Conservation (phyloP, 2,329 filamentous ascomycete genomes). For the Calcarisporium arbuscula region DNA sequence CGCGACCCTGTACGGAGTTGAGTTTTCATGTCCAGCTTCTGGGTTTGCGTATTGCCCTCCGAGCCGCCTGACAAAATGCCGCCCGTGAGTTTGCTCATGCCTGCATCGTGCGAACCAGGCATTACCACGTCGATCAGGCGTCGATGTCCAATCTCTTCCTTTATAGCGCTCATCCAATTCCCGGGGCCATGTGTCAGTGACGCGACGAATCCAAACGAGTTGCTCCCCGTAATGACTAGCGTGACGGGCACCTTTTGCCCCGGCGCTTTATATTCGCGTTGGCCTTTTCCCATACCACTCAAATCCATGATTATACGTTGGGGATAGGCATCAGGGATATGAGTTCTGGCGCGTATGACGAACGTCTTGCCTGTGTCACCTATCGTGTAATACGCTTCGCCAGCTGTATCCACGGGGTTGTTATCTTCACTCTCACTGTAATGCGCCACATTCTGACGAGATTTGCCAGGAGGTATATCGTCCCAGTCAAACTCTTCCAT, state of each 20-base stretch:
- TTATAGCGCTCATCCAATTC: conserved; percentile 26
- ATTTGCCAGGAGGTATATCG: conserved; percentile 24
- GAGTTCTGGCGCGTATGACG: conserved; percentile 21
- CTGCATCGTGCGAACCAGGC: conserved; percentile 42
- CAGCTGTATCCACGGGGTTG: conserved; percentile 19
- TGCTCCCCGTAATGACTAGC: conserved; percentile 28
- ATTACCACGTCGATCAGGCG: conserved; percentile 38
- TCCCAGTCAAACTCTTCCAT: conserved; percentile 25
- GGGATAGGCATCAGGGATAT: conserved; percentile 19
- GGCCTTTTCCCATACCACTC: conserved; percentile 24
- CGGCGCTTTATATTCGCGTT: conserved; percentile 26
- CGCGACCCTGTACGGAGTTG: conserved; percentile 39
- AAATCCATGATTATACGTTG: conserved; percentile 22
- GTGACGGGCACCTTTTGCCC: conserved; percentile 23
- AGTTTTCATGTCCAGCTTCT: conserved; percentile 36
- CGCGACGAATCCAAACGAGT: conserved; percentile 23
- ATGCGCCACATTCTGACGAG: conserved; percentile 21
- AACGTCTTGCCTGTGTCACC: conserved; percentile 23
- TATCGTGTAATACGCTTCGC: conserved; percentile 24
- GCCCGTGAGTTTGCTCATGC: conserved; percentile 36
- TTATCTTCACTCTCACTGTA: conserved; percentile 14
- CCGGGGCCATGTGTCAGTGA: conserved; percentile 20
- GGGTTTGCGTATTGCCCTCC: conserved; percentile 36
- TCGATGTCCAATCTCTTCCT: conserved; percentile 28
- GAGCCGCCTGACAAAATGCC: conserved; percentile 27